These are phyloP conservation scores for Coniochaeta ligniaria DNA, from an alignment of 2,329 filamentous ascomycete species.

Conservation along the genomic window DNA sequence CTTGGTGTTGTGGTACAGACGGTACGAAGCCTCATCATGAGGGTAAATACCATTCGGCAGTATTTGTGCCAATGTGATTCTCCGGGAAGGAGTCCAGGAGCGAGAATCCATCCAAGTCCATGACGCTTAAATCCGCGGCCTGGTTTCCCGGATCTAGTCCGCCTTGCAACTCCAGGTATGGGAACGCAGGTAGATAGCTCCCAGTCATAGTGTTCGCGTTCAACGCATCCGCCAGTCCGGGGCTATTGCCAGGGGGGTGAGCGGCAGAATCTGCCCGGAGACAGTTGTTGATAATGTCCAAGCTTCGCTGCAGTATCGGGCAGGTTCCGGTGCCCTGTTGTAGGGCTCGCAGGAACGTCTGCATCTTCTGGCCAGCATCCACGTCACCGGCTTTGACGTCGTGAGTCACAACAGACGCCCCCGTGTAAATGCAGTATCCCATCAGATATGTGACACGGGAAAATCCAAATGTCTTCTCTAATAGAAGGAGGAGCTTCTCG, in stretches of 20 bases:
- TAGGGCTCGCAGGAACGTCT: constrained; percentile 20
- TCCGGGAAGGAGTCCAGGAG: constrained; percentile 13
- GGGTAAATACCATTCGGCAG: neutral
- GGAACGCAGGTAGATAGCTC: constrained; percentile 12
- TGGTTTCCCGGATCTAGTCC: neutral
- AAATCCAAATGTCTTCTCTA: constrained; percentile 21
- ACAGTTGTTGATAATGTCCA: constrained; percentile 20
- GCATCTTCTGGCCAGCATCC: constrained; percentile 13
- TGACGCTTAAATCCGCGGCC: constrained; percentile 2
- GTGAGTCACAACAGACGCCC: constrained; percentile 19
- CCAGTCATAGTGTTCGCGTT: neutral
- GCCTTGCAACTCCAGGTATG: constrained; percentile 8
- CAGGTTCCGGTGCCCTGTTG: constrained; percentile 15
- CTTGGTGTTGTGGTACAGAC: too few species aligned
- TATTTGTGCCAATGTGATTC: constrained; percentile 8
- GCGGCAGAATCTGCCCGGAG: constrained; percentile 2
- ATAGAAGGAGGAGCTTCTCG: constrained; percentile 17
- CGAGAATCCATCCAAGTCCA: constrained; percentile 12
- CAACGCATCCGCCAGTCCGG: neutral
- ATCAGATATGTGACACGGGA: constrained; percentile 21
- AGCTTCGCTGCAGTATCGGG: constrained; percentile 18
- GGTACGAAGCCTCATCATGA: neutral
- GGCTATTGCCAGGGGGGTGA: neutral
- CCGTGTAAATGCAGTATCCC: constrained; percentile 24
- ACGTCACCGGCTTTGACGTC: constrained; percentile 17